These are phyloP conservation scores for Alternaria incomplexa DNA, from an alignment of 2,329 filamentous ascomycete genomes.

Conservation along the genomic window DNA sequence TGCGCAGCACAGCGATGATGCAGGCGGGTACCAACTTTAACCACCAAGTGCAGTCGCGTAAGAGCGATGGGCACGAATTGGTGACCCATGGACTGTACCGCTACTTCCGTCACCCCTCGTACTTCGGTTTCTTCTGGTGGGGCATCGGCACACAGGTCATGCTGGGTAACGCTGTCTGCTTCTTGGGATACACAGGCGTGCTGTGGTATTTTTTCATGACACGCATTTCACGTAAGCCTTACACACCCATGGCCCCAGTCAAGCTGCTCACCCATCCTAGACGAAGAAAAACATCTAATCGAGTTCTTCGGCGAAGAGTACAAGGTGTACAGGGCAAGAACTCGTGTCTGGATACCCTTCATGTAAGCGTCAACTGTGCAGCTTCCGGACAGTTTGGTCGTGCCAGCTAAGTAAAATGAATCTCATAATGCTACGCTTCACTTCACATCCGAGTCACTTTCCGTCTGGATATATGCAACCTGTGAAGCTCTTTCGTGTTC, in stretches of 20 bases:
- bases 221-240: slow-evolving; percentile 68
- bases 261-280: slow-evolving; percentile 44
- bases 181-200: slow-evolving; percentile 73
- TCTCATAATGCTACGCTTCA: background rate
- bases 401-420: background rate
- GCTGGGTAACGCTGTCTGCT: slow-evolving; percentile 82
- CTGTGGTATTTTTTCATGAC: slow-evolving; percentile 84
- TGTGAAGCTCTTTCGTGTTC: background rate
- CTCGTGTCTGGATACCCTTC: slow-evolving; percentile 82
- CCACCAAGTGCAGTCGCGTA: slow-evolving; percentile 74
- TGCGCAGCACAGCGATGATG: slow-evolving; percentile 84
- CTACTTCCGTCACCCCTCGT: slow-evolving; percentile 81
- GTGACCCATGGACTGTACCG: slow-evolving; percentile 83
- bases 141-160: slow-evolving; percentile 91
- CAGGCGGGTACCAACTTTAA: slow-evolving; percentile 93
- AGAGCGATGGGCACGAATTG: slow-evolving; percentile 75
- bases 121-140: slow-evolving; percentile 99
- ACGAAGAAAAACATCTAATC: slow-evolving; percentile 79
- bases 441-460: background rate
- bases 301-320: slow-evolving; percentile 88
- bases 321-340: slow-evolving; percentile 71
- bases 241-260: background rate
- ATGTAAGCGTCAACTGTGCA: slow-evolving; percentile 49
- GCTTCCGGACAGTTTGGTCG: background rate
- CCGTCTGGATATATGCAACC: background rate